Conservation (phyloP, 805 yeast genomes). For the Metschnikowia corniflorae region DNA sequence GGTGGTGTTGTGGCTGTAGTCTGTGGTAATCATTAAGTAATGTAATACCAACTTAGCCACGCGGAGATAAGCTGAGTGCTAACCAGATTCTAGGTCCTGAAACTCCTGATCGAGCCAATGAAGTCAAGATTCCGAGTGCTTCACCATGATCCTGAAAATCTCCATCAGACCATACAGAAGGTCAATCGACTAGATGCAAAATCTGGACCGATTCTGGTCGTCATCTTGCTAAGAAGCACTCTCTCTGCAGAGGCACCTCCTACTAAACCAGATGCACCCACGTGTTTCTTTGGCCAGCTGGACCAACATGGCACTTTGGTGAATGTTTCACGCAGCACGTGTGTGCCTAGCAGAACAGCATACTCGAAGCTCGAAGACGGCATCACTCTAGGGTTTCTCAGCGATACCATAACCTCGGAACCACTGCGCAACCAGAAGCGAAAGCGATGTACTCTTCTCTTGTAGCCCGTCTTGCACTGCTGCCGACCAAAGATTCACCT, state of each 20-base stretch:
- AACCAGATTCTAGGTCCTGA: too few relatives aligned
- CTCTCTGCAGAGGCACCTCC: slow-evolving; percentile 17
- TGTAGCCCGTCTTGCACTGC: slow-evolving; percentile 51
- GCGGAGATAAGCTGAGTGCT: too few relatives aligned
- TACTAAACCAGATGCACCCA: slow-evolving; percentile 20
- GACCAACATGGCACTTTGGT: slow-evolving; percentile 19
- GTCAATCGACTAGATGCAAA: slow-evolving; percentile 49
- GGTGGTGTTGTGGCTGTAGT: too few relatives aligned
- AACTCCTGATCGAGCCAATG: too few relatives aligned
- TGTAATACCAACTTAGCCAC: too few relatives aligned
- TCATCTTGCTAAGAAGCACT: slow-evolving; percentile 46
- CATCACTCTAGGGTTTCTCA: slow-evolving; percentile 45
- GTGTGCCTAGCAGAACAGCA: slow-evolving; percentile 31
- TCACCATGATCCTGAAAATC: slow-evolving; percentile 39
- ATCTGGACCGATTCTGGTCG: slow-evolving; percentile 64
- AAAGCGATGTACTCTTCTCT: slow-evolving; percentile 53
- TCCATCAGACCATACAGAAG: slow-evolving; percentile 43
- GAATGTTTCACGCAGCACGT: slow-evolving; percentile 27
- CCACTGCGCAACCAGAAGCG: not conserved
- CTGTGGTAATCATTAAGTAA: too few relatives aligned
- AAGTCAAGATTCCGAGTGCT: slow-evolving; percentile 39
- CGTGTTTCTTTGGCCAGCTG: slow-evolving; percentile 22
- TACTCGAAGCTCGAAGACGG: slow-evolving; percentile 40
- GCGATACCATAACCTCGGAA: slow-evolving; percentile 27
- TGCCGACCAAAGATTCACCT: slow-evolving; percentile 35